These are phyloP conservation scores for Termitomyces sp. DNA, from an alignment of 768 basidiomycete species.

Conservation along the genomic window DNA sequence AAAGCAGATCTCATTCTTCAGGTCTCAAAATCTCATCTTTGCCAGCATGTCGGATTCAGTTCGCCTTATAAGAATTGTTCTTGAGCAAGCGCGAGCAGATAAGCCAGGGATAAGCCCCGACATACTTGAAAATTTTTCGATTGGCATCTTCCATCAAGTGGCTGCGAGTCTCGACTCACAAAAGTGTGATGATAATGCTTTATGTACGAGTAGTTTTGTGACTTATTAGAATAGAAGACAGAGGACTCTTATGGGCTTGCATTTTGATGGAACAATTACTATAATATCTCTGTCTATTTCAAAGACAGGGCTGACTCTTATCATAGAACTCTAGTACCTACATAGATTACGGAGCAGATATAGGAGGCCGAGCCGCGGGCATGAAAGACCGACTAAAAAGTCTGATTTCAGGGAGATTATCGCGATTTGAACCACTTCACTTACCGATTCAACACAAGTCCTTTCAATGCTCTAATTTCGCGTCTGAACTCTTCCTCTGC, in stretches of 20 bases:
- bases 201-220: neutral
- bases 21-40: neutral
- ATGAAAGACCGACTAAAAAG: constrained; percentile 34
- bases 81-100: neutral
- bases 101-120: neutral
- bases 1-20: neutral
- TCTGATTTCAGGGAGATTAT: neutral
- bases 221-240: neutral
- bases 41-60: neutral
- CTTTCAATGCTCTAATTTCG: constrained; percentile 75
- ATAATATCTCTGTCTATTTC: neutral
- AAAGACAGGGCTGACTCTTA: neutral
- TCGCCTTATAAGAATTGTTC: neutral
- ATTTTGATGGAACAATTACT: neutral
- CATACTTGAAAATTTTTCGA: neutral
- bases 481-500: constrained; percentile 66
- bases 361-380: constrained; percentile 20
- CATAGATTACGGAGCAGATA: constrained; percentile 1
- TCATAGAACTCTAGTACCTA: neutral
- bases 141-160: neutral
- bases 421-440: constrained; percentile 14
- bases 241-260: neutral
- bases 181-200: neutral
- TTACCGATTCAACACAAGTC: constrained; percentile 70
- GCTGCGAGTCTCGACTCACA: neutral